Percentiles rank a stretch among this genome's conserved stretches.
phyloP scores from a whole-genome alignment of 208 protist species.

The Leishmania lainsoni region DNA sequence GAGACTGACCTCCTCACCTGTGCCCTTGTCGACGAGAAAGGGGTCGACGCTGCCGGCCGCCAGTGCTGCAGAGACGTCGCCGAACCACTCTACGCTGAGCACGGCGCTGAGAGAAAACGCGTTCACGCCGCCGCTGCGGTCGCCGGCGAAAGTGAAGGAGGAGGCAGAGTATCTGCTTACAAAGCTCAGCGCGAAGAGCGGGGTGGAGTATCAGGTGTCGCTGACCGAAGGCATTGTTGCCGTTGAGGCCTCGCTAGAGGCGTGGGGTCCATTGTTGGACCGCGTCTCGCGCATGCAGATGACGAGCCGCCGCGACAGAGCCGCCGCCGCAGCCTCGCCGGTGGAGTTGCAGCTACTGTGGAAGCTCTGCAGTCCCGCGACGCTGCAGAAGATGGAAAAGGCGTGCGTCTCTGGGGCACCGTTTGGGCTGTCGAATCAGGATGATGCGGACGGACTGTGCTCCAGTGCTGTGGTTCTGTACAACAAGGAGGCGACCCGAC shows the following conservation, averaged over 20 bases:
- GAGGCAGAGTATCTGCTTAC: constrained; percentile 38
- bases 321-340: neutral
- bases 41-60: neutral
- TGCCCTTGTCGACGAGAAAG: neutral
- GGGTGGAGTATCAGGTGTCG: constrained; percentile 34
- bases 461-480: constrained; percentile 63
- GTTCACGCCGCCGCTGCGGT: constrained; percentile 27
- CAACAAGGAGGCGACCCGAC: constrained; percentile 38
- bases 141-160: constrained; percentile 31
- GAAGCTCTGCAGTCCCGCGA: constrained; percentile 62
- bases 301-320: neutral
- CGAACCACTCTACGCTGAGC: constrained; percentile 22
- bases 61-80: neutral
- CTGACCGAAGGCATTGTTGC: constrained; percentile 31
- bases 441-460: constrained; percentile 56
- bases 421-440: constrained; percentile 28
- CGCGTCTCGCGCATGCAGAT: constrained; percentile 26
- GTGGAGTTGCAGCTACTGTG: constrained; percentile 50
- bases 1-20: constrained; percentile 5
- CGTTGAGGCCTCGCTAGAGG: constrained; percentile 36
- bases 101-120: constrained; percentile 26
- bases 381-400: constrained; percentile 42
- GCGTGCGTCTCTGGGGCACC: constrained; percentile 27
- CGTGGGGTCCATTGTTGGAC: constrained; percentile 34
- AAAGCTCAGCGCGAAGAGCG: constrained; percentile 30